phyloP scores from a whole-genome alignment of 2,329 filamentous ascomycete genomes.

The Ascochyta lentis region DNA sequence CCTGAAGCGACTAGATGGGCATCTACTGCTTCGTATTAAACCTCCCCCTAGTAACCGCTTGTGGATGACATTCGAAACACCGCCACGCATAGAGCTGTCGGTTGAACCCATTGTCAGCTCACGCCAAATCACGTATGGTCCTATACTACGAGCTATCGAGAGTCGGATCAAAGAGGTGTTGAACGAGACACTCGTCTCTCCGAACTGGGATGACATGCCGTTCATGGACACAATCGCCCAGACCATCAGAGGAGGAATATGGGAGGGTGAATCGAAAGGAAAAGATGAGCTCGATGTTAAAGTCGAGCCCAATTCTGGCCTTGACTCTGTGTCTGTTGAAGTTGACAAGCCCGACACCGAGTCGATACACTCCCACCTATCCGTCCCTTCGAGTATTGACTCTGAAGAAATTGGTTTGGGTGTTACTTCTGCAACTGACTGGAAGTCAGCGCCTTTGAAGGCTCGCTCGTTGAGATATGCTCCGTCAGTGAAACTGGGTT shows the following conservation, averaged over 20 bases:
- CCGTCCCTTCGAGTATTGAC: slow-evolving; percentile 29
- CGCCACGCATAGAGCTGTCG: slow-evolving; percentile 91
- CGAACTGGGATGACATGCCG: slow-evolving; percentile 95
- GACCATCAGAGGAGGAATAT: slow-evolving; percentile 85
- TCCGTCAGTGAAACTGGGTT: slow-evolving; percentile 71
- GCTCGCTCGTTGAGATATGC: slow-evolving; percentile 66
- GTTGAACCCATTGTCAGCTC: slow-evolving; percentile 96
- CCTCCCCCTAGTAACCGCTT: slow-evolving; percentile 92
- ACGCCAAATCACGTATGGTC: slow-evolving; percentile 90
- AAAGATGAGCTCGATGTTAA: slow-evolving; percentile 24
- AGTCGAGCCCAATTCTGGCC: slow-evolving; percentile 10
- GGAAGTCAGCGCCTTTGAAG: slow-evolving; percentile 32
- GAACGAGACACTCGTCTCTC: slow-evolving; percentile 86
- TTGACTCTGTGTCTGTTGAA: slow-evolving; percentile 24
- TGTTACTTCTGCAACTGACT: slow-evolving; percentile 35
- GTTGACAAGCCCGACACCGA: slow-evolving; percentile 31
- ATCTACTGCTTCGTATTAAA: slow-evolving; percentile 85
- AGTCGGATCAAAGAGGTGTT: slow-evolving; percentile 93
- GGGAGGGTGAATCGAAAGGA: slow-evolving; percentile 52
- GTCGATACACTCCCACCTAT: slow-evolving; percentile 29
- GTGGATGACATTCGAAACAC: slow-evolving; percentile 95
- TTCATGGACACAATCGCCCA: slow-evolving; percentile 85
- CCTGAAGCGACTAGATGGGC: slow-evolving; percentile 83
- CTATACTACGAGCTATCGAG: slow-evolving; percentile 92
- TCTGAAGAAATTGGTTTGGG: slow-evolving; percentile 27